Conservation (phyloP, 2,329 filamentous ascomycete genomes). For the Aspergillus sp. region DNA sequence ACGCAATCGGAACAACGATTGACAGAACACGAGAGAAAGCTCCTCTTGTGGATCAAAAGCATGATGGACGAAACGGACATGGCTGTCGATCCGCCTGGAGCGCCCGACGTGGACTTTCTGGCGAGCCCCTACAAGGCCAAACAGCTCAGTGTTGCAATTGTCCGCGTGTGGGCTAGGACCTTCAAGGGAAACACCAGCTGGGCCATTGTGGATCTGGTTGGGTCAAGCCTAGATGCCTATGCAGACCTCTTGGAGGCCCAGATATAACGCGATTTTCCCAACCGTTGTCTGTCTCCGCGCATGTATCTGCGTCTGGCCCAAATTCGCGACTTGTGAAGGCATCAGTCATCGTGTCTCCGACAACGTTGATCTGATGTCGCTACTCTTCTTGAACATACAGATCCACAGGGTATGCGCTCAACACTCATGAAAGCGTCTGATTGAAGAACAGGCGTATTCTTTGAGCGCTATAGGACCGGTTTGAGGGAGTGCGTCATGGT, state of each 20-base stretch:
- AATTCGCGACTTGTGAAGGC: not conserved
- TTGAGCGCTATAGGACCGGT: not conserved
- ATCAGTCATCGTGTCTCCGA: too few species aligned
- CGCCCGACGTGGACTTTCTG: constrained; percentile 43
- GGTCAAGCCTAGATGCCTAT: constrained; percentile 47
- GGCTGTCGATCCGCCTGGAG: constrained; percentile 38
- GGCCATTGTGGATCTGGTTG: constrained; percentile 49
- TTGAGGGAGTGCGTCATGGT: not conserved
- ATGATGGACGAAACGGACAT: constrained; percentile 52
- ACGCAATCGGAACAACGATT: constrained; percentile 44
- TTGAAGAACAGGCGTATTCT: not conserved
- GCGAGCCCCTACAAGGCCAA: constrained; percentile 44
- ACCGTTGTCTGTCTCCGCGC: not conserved
- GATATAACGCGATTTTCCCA: constrained; percentile 6
- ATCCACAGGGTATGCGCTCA: too few species aligned
- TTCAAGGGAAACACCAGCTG: constrained; percentile 50
- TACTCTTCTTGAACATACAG: too few species aligned
- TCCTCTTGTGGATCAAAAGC: constrained; percentile 49
- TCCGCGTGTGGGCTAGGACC: constrained; percentile 47
- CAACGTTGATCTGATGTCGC: too few species aligned
- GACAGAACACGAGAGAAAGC: constrained; percentile 48
- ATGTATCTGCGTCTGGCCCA: not conserved
- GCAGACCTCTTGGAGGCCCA: constrained; percentile 43
- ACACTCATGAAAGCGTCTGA: not conserved
- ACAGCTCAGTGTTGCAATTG: constrained; percentile 48